Conservation (phyloP, 1,139 yeast genomes). For the Tardiomyces digboiensis region DNA sequence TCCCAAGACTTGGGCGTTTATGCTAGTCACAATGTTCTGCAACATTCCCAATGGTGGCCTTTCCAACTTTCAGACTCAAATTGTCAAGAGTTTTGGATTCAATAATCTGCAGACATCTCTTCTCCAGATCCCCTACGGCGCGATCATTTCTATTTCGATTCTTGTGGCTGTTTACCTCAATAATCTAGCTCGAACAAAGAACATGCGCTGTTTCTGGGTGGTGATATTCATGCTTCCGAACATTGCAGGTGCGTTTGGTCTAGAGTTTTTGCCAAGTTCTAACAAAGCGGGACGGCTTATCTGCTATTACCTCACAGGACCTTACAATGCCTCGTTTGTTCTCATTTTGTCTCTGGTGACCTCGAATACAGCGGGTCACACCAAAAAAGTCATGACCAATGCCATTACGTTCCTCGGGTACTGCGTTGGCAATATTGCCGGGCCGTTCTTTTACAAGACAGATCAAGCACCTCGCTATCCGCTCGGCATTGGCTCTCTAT, state of each 20-base stretch:
- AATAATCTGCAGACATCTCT: constrained; percentile 31
- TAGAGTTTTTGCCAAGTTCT: not conserved
- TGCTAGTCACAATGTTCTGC: constrained; percentile 1
- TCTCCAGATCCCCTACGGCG: constrained; percentile 31
- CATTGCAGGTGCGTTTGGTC: not conserved
- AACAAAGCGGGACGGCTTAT: not conserved
- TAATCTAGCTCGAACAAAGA: not conserved
- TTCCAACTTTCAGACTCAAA: constrained; percentile 36
- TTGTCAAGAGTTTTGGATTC: constrained; percentile 31
- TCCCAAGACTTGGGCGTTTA: constrained; percentile 35
- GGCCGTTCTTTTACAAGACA: constrained; percentile 46
- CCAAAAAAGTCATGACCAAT: constrained; percentile 41
- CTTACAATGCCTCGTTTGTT: not conserved
- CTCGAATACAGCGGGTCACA: constrained; percentile 51
- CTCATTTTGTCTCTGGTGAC: constrained; percentile 34
- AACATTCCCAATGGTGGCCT: constrained; percentile 37
- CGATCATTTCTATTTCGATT: constrained; percentile 11
- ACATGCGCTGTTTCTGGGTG: not conserved
- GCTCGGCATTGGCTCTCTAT: not conserved
- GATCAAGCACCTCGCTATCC: constrained; percentile 41
- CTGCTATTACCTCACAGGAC: not conserved
- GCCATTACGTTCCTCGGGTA: constrained; percentile 42
- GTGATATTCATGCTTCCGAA: not conserved
- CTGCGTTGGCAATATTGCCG: constrained; percentile 50
- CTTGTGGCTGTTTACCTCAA: not conserved